Percentiles rank a stretch among this genome's conserved stretches.
Conservation (phyloP, 73 alveolate genomes). For the Stentor coeruleus region DNA sequence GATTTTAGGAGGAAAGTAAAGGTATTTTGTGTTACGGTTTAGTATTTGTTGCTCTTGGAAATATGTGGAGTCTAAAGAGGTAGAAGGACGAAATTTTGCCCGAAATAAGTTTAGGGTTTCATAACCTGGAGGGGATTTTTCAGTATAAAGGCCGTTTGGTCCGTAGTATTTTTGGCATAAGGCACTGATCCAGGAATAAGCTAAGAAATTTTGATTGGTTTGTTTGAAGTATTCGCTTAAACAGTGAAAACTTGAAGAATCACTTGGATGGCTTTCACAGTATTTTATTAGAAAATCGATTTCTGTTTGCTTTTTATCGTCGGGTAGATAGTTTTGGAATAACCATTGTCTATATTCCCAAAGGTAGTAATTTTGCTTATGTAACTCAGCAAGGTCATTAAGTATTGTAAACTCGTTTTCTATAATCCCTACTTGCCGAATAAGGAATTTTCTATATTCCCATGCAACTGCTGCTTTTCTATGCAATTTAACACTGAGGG, state of each 20-base stretch:
- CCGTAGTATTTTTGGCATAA: background rate
- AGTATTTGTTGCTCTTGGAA: background rate
- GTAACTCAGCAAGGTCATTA: background rate
- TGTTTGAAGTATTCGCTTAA: background rate
- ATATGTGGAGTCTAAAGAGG: background rate
- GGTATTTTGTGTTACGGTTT: background rate
- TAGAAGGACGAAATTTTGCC: background rate
- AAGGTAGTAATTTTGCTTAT: constrained; percentile 21
- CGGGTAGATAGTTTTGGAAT: background rate
- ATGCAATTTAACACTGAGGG: background rate
- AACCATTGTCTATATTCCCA: constrained; percentile 23
- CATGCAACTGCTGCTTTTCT: constrained; percentile 14
- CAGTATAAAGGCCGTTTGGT: constrained; percentile 16
- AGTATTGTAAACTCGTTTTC: background rate
- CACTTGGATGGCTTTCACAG: background rate
- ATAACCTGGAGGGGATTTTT: background rate
- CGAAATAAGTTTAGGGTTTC: constrained; percentile 8
- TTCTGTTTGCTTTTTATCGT: background rate
- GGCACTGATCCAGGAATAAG: background rate
- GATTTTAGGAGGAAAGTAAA: no score
- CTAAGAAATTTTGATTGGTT: background rate
- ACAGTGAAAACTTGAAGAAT: constrained; percentile 11
- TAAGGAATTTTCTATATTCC: background rate
- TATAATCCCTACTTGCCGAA: background rate
- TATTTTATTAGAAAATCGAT: background rate